Base-by-base conservation (phyloP, 2,329 filamentous ascomycete species). In the Gaeumannomyces tritici region DNA sequence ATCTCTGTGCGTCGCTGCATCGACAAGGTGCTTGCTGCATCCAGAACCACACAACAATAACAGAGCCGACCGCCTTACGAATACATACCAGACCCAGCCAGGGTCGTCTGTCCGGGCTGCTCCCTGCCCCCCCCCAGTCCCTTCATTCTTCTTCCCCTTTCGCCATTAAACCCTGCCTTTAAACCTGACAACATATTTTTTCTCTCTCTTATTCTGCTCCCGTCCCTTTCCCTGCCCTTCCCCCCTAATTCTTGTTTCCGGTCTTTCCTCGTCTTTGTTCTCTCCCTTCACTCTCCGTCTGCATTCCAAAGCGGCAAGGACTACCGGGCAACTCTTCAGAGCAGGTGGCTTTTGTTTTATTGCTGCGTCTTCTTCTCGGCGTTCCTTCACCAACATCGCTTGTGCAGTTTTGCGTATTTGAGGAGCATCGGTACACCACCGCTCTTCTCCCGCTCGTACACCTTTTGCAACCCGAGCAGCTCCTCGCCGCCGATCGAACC, bases 131-230 rank as follows among this genome's bases (percentile, higher is more conserved):
- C 42, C 42, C 42, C 42, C 42, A 9, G 42, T 51, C 42, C 21
- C 42, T 51, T 51, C 42, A 51, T 51, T 51, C 42, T 51, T 51
- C 42, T 51, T 51, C 42, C 42, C 42, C 42, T 51, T 51, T 51
- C 8, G 42, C 11, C 24, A 21, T 18, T 51, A 51, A 47, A 51
- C 42, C 42, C 42, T 51, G 42, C 42, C 42, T 51, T n/a, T 21
- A 51, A n/a, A n/a, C 42, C 42, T 6, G n/a, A 63, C 47, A 62
- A 59, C 64, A 61, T 64, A 62, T 65, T 59, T 64, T 63, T 57
- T 27, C 51, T 61, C 47, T 61, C 60, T 60, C 47, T 65, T 61
- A 60, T 58, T 64, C 61, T 58, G 33, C 60, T 61, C 62, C 61
- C 61, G 56, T 42, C 61, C 26, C 60, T 57, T 62, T 62, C 62